Base-by-base conservation (phyloP, 2,329 filamentous ascomycete species). In the Emericellopsis atlantica region DNA sequence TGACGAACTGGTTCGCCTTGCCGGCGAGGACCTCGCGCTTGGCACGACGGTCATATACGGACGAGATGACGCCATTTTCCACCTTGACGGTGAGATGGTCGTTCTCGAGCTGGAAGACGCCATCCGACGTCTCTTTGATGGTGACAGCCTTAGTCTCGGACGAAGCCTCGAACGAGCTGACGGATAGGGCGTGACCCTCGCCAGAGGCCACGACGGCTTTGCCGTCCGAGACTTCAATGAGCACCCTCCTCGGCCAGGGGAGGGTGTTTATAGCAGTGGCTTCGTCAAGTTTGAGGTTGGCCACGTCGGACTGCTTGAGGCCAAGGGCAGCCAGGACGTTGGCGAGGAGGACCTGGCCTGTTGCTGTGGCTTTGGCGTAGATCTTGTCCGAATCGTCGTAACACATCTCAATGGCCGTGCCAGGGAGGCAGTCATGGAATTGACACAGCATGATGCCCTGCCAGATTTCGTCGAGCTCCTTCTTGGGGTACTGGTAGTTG, bases 391-490 rank as follows among this genome's bases (percentile, higher is more conserved):
- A 94, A 56, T 98, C 92, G 57, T 94, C 86, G 53, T 96, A 96
- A 60, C 88, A 95, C 88, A 96, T 95, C 59, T 93, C 89, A 51
- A 98, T 96, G 26, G 79, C 85, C 56, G 87, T 95, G 42, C 92
- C 92, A 1, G 92, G 92, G 39, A 98, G 70, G 57, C 92, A 96
- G 57, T 98, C 92, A 49, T 98, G 92, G 70, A 98, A 98, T 54
- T 98, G 92, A 49, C 90, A 96, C 23, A 96, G 75, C 22, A 96
- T 70, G 4, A 90, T 82, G 42, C 75, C 73, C 65, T 96, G 90
- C 92, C 92, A 98, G 79, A 98, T 93, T 43, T 82, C 74, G 55
- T 98, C 92, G 41, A 98, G 81, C n/a, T 92, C 79, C 55, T 84
- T 77, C 62, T 94, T 95, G 10, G 92, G 92, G 56, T 96, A 98